Evolutionary conservation across 2,329 filamentous ascomycete species (phyloP).

Genomic region (Nemania sp.): DNA sequence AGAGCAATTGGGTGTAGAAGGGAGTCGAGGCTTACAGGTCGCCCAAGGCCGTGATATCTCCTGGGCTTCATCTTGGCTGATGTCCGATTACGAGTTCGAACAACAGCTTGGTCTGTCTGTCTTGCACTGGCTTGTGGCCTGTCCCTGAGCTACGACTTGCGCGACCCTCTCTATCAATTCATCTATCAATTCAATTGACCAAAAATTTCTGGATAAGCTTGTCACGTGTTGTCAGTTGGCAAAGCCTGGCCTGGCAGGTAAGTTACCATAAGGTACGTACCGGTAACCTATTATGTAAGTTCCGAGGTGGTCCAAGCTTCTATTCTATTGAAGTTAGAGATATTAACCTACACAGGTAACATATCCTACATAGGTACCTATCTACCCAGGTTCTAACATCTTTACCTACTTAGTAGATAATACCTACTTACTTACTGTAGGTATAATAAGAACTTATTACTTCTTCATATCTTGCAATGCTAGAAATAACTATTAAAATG

Average conservation of each 20-base stretch:
- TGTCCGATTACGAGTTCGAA: slow-evolving; percentile 36
- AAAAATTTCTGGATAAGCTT: slow-evolving; percentile 43
- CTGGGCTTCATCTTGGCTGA: slow-evolving; percentile 64
- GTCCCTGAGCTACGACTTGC: slow-evolving; percentile 15
- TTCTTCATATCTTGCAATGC: too few species aligned
- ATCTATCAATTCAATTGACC: slow-evolving; percentile 13
- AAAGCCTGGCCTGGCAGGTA: background rate
- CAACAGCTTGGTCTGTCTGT: slow-evolving; percentile 20
- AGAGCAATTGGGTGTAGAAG: background rate
- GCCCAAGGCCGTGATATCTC: slow-evolving; percentile 75
- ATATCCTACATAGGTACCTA: too few species aligned
- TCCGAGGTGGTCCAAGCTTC: background rate
- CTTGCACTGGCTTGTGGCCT: slow-evolving; percentile 11
- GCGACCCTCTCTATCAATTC: slow-evolving; percentile 2
- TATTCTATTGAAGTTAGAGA: too few species aligned
- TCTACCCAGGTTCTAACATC: too few species aligned
- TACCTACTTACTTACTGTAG: too few species aligned
- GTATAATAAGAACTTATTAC: too few species aligned
- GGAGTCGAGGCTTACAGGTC: slow-evolving; percentile 67
- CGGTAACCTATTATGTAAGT: background rate
- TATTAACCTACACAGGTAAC: background rate
- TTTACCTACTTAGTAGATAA: too few species aligned
- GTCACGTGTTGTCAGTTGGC: slow-evolving; percentile 43
- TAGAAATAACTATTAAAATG: too few species aligned
- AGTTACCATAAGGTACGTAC: too few species aligned